Percentiles rank a stretch among this genome's conserved stretches.
phyloP scores from a whole-genome alignment of 148 eudicot species.

The Amaranthus hypochondriacus region DNA sequence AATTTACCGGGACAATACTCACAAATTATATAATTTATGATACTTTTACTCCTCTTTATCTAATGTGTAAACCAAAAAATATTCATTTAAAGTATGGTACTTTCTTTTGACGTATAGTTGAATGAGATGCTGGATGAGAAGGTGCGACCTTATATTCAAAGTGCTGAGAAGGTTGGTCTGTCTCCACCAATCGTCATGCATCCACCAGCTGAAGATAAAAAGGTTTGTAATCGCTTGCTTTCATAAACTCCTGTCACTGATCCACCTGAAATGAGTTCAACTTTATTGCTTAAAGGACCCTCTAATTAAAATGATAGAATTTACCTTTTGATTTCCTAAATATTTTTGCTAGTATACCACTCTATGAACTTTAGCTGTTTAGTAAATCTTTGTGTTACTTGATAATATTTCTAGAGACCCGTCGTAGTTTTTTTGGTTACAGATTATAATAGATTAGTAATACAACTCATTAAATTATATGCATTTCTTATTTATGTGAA shows the following conservation, averaged over 20 bases:
- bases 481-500: no score
- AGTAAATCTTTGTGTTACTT: background rate
- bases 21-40: background rate
- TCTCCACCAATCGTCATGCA: constrained; percentile 63
- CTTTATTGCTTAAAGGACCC: background rate
- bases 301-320: background rate
- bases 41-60: background rate
- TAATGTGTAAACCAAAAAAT: background rate
- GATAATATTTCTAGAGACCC: no score
- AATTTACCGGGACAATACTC: background rate
- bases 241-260: background rate
- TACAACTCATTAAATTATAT: no score
- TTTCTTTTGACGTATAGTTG: constrained; percentile 36
- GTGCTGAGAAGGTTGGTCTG: constrained; percentile 43
- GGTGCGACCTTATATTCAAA: constrained; percentile 63
- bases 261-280: background rate
- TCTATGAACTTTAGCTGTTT: background rate
- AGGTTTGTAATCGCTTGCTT: constrained; percentile 28
- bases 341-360: background rate
- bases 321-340: background rate
- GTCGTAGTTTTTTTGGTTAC: no score
- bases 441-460: no score
- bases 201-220: constrained; percentile 33
- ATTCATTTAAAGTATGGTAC: background rate
- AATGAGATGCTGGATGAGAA: constrained; percentile 77